phyloP scores from a whole-genome alignment of 2,329 filamentous ascomycete genomes.

The Arachnopeziza araneosa region DNA sequence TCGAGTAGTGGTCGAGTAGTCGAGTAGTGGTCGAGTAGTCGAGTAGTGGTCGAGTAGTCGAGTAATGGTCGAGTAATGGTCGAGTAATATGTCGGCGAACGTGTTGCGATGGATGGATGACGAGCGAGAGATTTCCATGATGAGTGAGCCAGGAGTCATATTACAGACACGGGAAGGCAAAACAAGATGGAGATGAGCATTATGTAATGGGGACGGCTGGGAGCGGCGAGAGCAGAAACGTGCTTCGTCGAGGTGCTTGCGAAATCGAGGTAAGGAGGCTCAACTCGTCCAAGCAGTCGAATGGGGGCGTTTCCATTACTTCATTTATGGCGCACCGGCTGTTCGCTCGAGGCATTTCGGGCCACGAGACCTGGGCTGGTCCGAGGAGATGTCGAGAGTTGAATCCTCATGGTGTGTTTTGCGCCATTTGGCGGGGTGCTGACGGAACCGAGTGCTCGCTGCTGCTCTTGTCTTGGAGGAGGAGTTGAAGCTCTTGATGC shows the following conservation, averaged over 20 bases:
- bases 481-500: slow-evolving; percentile 1
- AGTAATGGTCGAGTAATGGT: slow-evolving; percentile 19
- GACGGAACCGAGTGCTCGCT: not conserved
- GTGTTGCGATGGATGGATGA: not conserved
- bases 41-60: slow-evolving; percentile 22
- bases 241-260: not conserved
- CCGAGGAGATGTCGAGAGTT: slow-evolving; percentile 20
- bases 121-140: not conserved
- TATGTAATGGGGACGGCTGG: not conserved
- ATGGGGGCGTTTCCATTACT: slow-evolving; percentile 11
- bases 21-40: slow-evolving; percentile 10
- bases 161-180: not conserved
- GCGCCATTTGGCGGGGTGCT: slow-evolving; percentile 17
- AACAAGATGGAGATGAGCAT: not conserved
- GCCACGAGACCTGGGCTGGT: not conserved
- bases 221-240: not conserved
- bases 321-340: slow-evolving; percentile 8
- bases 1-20: slow-evolving; percentile 14
- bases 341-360: not conserved
- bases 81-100: not conserved
- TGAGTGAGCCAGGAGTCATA: not conserved
- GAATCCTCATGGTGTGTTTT: slow-evolving; percentile 10
- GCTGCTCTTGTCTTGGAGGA: too few relatives aligned
- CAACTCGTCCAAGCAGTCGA: not conserved
- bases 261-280: not conserved